phyloP scores from a whole-genome alignment of 768 basidiomycete genomes.

The Russula brevipes region DNA sequence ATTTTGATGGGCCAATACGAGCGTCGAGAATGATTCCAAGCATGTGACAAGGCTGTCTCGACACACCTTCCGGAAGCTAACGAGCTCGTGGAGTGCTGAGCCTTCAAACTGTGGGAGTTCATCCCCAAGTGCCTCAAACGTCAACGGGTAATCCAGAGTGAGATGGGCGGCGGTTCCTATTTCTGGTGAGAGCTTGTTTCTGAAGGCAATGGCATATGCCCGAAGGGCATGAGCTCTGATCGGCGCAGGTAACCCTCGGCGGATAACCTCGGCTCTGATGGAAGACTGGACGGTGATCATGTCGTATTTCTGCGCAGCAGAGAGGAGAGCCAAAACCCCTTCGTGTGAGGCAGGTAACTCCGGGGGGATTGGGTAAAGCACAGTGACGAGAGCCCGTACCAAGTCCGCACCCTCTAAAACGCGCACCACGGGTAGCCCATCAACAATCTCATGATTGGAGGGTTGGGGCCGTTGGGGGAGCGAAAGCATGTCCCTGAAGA shows the following conservation, averaged over 20 bases:
- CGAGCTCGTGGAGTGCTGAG: not conserved
- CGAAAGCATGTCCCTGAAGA: constrained; percentile 33
- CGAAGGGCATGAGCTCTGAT: constrained; percentile 10
- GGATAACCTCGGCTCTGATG: not conserved
- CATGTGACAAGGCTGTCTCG: not conserved
- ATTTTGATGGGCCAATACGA: constrained; percentile 1
- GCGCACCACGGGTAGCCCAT: constrained; percentile 22
- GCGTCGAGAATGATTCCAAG: constrained; percentile 1
- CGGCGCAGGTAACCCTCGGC: not conserved
- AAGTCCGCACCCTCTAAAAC: constrained; percentile 14
- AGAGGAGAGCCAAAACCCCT: constrained; percentile 11
- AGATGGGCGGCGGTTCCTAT: not conserved
- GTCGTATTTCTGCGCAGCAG: constrained; percentile 28
- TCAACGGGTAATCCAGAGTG: constrained; percentile 8
- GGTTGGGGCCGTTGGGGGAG: constrained; percentile 22
- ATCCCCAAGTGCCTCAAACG: not conserved
- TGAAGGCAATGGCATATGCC: constrained; percentile 21
- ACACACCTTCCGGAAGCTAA: not conserved
- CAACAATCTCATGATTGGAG: not conserved
- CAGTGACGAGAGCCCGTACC: constrained; percentile 14
- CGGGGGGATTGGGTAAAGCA: constrained; percentile 8
- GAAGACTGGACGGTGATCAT: constrained; percentile 18
- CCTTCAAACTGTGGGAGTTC: not conserved
- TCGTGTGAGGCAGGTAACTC: constrained; percentile 2
- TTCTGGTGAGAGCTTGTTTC: not conserved